phyloP scores from a whole-genome alignment of 2,329 filamentous ascomycete species.

The Penicillium nordicum region DNA sequence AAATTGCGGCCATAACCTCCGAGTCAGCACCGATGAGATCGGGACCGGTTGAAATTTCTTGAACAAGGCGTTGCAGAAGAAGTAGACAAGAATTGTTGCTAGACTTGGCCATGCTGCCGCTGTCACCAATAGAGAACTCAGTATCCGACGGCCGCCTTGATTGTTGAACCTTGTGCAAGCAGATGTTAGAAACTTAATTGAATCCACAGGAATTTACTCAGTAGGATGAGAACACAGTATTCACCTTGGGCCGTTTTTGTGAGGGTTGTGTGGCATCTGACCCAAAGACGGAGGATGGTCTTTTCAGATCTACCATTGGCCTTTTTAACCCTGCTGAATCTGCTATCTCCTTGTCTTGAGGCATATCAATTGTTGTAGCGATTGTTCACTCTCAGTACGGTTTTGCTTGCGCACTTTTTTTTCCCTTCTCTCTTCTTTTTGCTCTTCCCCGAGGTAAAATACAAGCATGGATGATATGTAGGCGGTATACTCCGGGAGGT shows the following conservation, averaged over 20 bases:
- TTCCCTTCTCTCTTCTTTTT: background rate
- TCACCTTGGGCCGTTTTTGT: slow-evolving; percentile 3
- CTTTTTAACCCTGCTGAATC: background rate
- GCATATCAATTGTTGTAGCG: background rate
- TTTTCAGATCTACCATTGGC: background rate
- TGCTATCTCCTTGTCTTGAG: background rate
- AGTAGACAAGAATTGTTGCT: slow-evolving; percentile 17
- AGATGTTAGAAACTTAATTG: background rate
- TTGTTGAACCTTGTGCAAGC: background rate
- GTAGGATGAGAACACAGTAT: background rate
- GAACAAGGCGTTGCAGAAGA: slow-evolving; percentile 20
- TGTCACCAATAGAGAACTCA: background rate
- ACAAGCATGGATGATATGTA: background rate
- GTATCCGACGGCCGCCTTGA: background rate
- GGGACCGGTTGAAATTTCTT: slow-evolving; percentile 19
- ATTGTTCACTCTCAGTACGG: background rate
- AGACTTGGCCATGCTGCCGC: background rate
- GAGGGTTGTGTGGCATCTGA: background rate
- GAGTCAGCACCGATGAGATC: slow-evolving; percentile 14
- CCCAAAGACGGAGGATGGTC: background rate
- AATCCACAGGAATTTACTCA: background rate
- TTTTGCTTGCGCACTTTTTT: background rate
- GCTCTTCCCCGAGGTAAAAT: background rate
- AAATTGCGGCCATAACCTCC: slow-evolving; percentile 19
- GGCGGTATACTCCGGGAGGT: background rate